Base-by-base conservation (phyloP, 306 rosid species). In the Heteromeles arbutifolia region DNA sequence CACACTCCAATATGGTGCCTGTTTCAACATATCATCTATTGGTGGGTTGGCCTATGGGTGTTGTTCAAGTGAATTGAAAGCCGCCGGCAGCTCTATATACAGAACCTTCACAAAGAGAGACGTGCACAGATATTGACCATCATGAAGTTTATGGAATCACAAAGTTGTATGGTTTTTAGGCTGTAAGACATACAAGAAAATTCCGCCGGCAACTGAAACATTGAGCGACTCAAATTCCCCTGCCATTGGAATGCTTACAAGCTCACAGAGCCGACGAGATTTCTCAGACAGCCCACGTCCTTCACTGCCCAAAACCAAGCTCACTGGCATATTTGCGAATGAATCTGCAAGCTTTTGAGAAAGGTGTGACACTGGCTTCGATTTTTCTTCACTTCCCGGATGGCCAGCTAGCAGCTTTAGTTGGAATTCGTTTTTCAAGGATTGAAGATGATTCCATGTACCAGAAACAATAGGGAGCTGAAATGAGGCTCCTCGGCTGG, bases 151-250 rank as follows among this genome's bases (percentile, higher is more conserved):
- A 58, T 37, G 64, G 69, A 70, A 56, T 70, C 67, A 80, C 44
- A 44, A 29, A 26, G 44, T 34, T 29, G 5, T 77, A 37, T n/a
- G 52, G 70, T 24, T 81, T 45, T 76, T 73, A 31, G 87, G 78
- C 76, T 79, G 91, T 53, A 94, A 89, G 91, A 87, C 87, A 80
- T 90, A 88, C 87, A 94, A 75, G 91, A 94, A 88, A 85, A 94
- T 94, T 70, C 98, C 97, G 78, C 98, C 98, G 2, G 98, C 98
- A 83, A 94, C 98, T 32, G 98, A 86, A 79, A 94, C 98, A 83
- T 94, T 94, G 76, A 94, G 96, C 11, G 97, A 94, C 79, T 94
- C 98, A 56, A 88, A 92, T 45, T 88, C 86, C 54, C 97, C 95
- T 1, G 93, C 84, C 98, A 94, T 92, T 59, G 95, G 88, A 88